phyloP scores from a whole-genome alignment of 2,329 filamentous ascomycete genomes.

The Aureobasidium sp. region DNA sequence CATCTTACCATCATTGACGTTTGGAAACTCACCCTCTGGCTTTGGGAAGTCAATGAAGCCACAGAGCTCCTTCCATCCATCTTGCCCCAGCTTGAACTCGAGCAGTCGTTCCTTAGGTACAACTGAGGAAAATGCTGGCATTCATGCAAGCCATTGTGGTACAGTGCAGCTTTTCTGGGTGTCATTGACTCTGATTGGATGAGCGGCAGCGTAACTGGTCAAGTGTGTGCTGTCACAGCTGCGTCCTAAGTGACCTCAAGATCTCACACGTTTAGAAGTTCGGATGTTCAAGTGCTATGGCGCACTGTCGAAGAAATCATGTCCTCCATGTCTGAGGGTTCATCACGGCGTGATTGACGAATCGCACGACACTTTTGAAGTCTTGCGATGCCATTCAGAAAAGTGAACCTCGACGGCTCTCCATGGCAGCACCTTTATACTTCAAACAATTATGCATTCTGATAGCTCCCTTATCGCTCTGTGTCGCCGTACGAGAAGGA shows the following conservation, averaged over 20 bases:
- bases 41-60: conserved; percentile 47
- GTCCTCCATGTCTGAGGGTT: no score
- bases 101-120: conserved; percentile 44
- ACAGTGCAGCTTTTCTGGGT: not conserved
- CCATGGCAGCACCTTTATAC: not conserved
- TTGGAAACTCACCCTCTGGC: conserved; percentile 33
- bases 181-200: not conserved
- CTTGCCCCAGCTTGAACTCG: conserved; percentile 44
- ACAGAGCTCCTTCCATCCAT: conserved; percentile 49
- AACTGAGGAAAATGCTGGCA: conserved; percentile 16
- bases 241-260: not conserved
- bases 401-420: not conserved
- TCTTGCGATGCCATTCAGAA: no score
- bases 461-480: not conserved
- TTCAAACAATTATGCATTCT: not conserved
- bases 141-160: not conserved
- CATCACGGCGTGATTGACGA: not conserved
- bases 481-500: not conserved
- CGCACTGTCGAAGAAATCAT: not conserved
- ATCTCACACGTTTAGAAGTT: no score
- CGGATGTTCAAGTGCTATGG: not conserved
- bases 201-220: not conserved
- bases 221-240: not conserved
- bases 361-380: no score
- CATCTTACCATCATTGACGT: not conserved